Evolutionary conservation across 805 yeast species (phyloP), one percentile per base, ranked within the genome.

Genomic region (Lachancea lanzarotensis): DNA sequence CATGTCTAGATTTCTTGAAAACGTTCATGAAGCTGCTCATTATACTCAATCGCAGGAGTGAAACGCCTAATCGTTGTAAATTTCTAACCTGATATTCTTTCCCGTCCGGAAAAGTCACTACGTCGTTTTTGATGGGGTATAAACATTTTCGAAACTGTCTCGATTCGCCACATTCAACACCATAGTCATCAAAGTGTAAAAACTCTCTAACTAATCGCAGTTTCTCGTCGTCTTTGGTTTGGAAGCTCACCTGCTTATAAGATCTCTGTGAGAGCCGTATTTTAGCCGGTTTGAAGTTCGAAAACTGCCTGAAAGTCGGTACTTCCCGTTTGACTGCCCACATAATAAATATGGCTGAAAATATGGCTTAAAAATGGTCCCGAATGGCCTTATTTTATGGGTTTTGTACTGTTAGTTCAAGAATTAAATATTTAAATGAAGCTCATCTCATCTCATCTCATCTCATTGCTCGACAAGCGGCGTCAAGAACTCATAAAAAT

Each of bases 131-230:
- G 17, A 46, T 44, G n/a, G 52, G 53, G 20, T 54, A 54, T 6
- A 54, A 35, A 40, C 58, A 54, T 35, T 54, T 54, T 6, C 34
- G 31, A 19, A 49, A 35, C 35, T 54, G 52, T 4, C 42, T 31
- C n/a, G 41, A 35, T 17, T 47, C 39, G 10, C 43, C 43, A n/a
- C 40, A 29, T 29, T 30, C 32, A 11, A 52, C 36, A 25, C 45
- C 49, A 38, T 47, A 45, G 22, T 36, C 15, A 18, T 46, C 35
- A 6, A 49, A 38, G n/a, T 45, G 51, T 26, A 54, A 38, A 16
- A 16, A 26, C 19, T 38, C 36, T 18, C 29, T 18, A 13, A 41
- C 20, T 6, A 33, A n/a, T 19, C 34, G 25, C 13, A 46, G 22
- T 25, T 32, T 27, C 31, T 40, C 42, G 12, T 26, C 37, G 26